Evolutionary conservation across 1,139 yeast genomes (phyloP).

Genomic region (Debaryomyces coudertii): DNA sequence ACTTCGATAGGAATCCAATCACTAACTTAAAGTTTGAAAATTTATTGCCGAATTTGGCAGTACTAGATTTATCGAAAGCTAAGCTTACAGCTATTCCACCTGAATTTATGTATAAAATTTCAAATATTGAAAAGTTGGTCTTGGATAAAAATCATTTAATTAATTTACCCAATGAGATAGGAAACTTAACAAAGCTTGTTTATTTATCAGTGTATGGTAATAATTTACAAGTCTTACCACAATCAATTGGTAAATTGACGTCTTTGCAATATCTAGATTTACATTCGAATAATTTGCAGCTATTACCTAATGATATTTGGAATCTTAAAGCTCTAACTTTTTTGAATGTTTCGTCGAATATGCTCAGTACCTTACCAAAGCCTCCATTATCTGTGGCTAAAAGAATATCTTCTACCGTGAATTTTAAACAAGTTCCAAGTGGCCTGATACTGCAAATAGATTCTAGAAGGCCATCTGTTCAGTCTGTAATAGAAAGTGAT

Average conservation of each 20-base stretch:
- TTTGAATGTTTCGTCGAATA: conserved; percentile 81
- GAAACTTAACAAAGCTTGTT: conserved; percentile 58
- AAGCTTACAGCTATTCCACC: conserved; percentile 75
- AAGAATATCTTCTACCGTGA: conserved; percentile 37
- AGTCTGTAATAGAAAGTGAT: conserved; percentile 6
- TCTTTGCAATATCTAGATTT: conserved; percentile 73
- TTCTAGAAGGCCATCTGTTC: conserved; percentile 10
- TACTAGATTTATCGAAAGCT: conserved; percentile 78
- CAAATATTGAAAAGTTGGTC: conserved; percentile 71
- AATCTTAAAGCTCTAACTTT: conserved; percentile 56
- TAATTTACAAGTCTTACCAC: conserved; percentile 74
- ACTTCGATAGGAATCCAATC: conserved; percentile 70
- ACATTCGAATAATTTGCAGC: conserved; percentile 82
- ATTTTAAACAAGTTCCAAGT: conserved; percentile 19
- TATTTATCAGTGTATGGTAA: conserved; percentile 75
- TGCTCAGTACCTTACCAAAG: conserved; percentile 67
- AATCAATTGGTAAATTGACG: conserved; percentile 60
- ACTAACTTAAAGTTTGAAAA: conserved; percentile 69
- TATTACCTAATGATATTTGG: conserved; percentile 73
- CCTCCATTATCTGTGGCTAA: conserved; percentile 47
- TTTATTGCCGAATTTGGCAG: conserved; percentile 63
- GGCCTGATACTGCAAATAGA: conserved; percentile 2
- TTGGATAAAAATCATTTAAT: conserved; percentile 85
- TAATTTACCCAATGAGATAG: conserved; percentile 71
- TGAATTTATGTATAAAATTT: conserved; percentile 62